These are phyloP conservation scores for Ambrosiella xylebori DNA, from an alignment of 2,329 filamentous ascomycete genomes.

Conservation along the genomic window DNA sequence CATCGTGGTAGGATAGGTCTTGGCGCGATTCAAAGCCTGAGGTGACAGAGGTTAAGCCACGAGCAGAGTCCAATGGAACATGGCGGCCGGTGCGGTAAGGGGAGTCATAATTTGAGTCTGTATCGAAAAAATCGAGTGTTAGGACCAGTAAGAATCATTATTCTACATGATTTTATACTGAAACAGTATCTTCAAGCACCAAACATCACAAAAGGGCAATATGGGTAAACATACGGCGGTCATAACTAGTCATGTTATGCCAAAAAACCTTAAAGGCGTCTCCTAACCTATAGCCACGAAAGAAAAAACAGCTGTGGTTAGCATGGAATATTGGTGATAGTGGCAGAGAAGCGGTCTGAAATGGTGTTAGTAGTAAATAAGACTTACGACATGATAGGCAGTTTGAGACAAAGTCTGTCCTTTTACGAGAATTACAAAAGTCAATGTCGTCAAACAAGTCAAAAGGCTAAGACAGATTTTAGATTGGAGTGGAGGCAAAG, in stretches of 20 bases:
- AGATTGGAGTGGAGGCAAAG: not conserved
- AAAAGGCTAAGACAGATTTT: not conserved
- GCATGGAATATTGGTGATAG: not conserved
- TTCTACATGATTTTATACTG: not conserved
- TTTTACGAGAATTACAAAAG: not conserved
- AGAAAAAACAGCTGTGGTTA: not conserved
- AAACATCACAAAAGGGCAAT: not conserved
- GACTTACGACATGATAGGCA: slow-evolving; percentile 8
- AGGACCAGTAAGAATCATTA: not conserved
- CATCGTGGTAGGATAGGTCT: slow-evolving; percentile 56
- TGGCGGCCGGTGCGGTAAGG: slow-evolving; percentile 83
- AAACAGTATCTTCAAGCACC: slow-evolving; percentile 1
- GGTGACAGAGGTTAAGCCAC: slow-evolving; percentile 71
- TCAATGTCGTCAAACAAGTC: not conserved
- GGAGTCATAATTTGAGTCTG: slow-evolving; percentile 85
- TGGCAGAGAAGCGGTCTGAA: not conserved
- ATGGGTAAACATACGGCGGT: slow-evolving; percentile 38
- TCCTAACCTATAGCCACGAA: slow-evolving; percentile 33
- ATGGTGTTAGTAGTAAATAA: not conserved
- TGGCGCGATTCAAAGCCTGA: slow-evolving; percentile 78
- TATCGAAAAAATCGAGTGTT: not conserved
- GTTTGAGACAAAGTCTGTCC: not conserved
- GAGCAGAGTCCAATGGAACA: slow-evolving; percentile 70
- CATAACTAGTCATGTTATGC: slow-evolving; percentile 71
- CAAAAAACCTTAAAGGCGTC: slow-evolving; percentile 77